Evolutionary conservation across 495 filamentous ascomycete species (phyloP).

Genomic region (Cercophora scortea): DNA sequence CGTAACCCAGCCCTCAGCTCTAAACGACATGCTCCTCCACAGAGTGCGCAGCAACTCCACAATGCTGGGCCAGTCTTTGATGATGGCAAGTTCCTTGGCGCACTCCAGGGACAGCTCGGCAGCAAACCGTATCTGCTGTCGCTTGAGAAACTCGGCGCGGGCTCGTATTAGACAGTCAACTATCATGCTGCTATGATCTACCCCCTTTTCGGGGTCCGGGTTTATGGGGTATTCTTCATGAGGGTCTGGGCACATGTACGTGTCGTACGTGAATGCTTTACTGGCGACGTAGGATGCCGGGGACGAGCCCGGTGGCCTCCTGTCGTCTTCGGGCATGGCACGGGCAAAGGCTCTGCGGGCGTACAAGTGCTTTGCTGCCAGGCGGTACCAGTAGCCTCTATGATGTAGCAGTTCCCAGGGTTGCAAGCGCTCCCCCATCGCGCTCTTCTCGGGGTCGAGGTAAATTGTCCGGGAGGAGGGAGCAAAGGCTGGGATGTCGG

Average conservation of each 20-base stretch:
- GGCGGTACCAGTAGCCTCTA: constrained; percentile 75
- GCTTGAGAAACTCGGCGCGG: constrained; percentile 54
- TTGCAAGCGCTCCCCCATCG: constrained; percentile 56
- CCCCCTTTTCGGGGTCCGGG: constrained; percentile 31
- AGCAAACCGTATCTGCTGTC: constrained; percentile 54
- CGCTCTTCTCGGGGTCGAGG: constrained; percentile 58
- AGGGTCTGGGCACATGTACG: constrained; percentile 74
- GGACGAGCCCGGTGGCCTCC: constrained; percentile 55
- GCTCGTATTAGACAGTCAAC: constrained; percentile 52
- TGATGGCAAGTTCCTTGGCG: constrained; percentile 57
- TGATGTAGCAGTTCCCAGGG: constrained; percentile 83
- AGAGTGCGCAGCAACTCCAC: constrained; percentile 58
- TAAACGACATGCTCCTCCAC: constrained; percentile 67
- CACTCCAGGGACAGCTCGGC: constrained; percentile 63
- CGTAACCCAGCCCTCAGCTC: constrained; percentile 73
- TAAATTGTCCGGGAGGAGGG: constrained; percentile 36
- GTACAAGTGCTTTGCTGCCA: constrained; percentile 58
- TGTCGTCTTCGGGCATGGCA: constrained; percentile 68
- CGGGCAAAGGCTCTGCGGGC: constrained; percentile 52
- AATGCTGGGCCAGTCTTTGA: constrained; percentile 57
- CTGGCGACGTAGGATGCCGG: constrained; percentile 60
- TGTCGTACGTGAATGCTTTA: constrained; percentile 69
- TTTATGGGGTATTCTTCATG: constrained; percentile 58
- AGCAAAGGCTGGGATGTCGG: constrained; percentile 39
- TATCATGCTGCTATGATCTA: constrained; percentile 59